Base-by-base conservation (phyloP, 75 land plant genomes). In the Pinus albicaulis region DNA sequence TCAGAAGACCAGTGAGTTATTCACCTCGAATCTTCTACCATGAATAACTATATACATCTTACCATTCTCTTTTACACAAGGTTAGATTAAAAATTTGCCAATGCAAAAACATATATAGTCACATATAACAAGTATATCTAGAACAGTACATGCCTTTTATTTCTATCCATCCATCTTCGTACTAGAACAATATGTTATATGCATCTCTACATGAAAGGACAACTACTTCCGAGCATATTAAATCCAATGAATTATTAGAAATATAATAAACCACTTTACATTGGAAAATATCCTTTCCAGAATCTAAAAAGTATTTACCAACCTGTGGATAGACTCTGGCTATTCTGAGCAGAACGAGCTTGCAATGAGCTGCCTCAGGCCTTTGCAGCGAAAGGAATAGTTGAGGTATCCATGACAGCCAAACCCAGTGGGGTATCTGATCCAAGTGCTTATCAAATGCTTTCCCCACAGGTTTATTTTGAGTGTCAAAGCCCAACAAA, bases 321-420 rank as follows among this genome's bases (percentile, higher is more conserved):
- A 96, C 99, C 92, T 96, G 99, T 24, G 99, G 99, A 78, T 85
- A 94, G 20, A 89, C 79, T 36, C 82, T 78, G 52, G 95, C 98
- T 78, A 96, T 80, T 78, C 87, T 94, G 12, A 89, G 74, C 8
- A 92, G 87, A 44, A 94, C 95, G 61, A 86, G 89, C 73, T 97
- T 97, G 78, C 95, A 92, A 81, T 95, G 94, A 66, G 90, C 85
- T 65, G 93, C 98, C 73, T 94, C 98, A 38, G 93, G 90, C 63
- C 99, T 90, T 72, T 94, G 97, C 78, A 96, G 72, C 23, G 98
- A 96, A 71, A 94, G 91, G 56, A 96, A 77, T 31, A 96, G 84
- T 76, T 96, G 99, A 8, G 99, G 99, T 57, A 96, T 92, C 98
- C 99, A 96, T 22, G 98, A 87, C 68, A 96, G 88, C 99, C 98